phyloP scores from a whole-genome alignment of 225 moss, liverwort and hornwort species.

The Sphagnum contortum region DNA sequence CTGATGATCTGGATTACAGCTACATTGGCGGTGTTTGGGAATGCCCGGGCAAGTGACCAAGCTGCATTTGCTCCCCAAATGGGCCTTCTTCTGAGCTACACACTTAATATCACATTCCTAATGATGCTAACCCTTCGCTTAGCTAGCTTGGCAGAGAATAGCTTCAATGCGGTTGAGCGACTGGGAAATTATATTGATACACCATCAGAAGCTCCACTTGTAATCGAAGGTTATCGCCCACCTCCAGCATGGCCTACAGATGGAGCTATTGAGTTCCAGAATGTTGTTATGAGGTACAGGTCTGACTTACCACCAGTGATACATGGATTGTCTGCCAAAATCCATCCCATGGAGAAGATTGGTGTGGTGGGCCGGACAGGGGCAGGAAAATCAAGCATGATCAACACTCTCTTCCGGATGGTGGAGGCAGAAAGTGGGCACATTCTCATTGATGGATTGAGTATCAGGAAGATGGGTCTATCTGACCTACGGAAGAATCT shows the following conservation, averaged over 20 bases:
- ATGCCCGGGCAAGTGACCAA: constrained; percentile 43
- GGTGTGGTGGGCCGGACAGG: constrained; percentile 78
- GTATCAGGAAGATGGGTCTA: constrained; percentile 50
- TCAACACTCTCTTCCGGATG: constrained; percentile 66
- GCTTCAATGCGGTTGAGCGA: constrained; percentile 71
- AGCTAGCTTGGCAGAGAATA: constrained; percentile 69
- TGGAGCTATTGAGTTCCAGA: constrained; percentile 41
- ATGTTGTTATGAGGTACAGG: constrained; percentile 66
- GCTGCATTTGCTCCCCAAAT: constrained; percentile 71
- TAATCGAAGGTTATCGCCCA: constrained; percentile 46
- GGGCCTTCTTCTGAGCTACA: constrained; percentile 70
- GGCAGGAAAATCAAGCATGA: constrained; percentile 67
- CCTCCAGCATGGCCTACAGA: constrained; percentile 58
- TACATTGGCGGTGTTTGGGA: constrained; percentile 58
- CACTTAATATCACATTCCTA: constrained; percentile 54
- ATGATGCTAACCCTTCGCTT: constrained; percentile 64
- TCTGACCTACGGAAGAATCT: constrained; percentile 43
- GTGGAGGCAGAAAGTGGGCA: constrained; percentile 59
- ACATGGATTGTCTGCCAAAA: constrained; percentile 44
- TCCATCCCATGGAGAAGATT: constrained; percentile 57
- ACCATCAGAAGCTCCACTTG: constrained; percentile 50
- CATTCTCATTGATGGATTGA: constrained; percentile 47
- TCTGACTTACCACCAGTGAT: constrained; percentile 63
- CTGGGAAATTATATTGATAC: constrained; percentile 60
- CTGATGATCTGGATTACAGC: constrained; percentile 68